Evolutionary conservation across 2,329 filamentous ascomycete genomes (phyloP).

Genomic region (Trichophyton schoenleinii): DNA sequence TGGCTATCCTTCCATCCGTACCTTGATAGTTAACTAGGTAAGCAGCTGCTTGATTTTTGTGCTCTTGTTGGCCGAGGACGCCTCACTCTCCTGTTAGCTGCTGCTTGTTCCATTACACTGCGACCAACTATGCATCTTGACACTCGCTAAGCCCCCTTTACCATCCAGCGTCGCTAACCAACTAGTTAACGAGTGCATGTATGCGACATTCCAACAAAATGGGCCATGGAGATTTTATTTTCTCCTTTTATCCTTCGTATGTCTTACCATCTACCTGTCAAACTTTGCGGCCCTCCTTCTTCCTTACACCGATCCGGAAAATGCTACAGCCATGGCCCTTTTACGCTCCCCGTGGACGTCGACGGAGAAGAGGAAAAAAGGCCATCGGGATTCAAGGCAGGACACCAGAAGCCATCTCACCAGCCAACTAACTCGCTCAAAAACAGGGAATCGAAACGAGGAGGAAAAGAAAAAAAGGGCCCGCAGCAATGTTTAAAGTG

Average conservation of each 20-base stretch:
- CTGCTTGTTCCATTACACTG: too few relatives aligned
- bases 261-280: not conserved
- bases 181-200: too few relatives aligned
- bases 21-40: too few relatives aligned
- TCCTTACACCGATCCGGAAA: not conserved
- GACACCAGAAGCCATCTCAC: not conserved
- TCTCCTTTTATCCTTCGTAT: not conserved
- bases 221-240: not conserved
- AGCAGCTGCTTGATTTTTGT: too few relatives aligned
- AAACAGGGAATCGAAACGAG: not conserved
- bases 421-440: not conserved
- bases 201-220: too few relatives aligned
- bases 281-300: not conserved
- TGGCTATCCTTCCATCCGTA: not conserved
- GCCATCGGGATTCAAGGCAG: not conserved
- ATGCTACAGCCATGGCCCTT: not conserved
- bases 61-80: not conserved
- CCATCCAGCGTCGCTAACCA: too few relatives aligned
- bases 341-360: not conserved
- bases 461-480: not conserved
- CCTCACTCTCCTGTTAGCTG: not conserved
- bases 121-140: too few relatives aligned
- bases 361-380: not conserved
- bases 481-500: not conserved
- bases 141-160: too few relatives aligned